phyloP scores from a whole-genome alignment of 306 rosid genomes.

The Ormosia semicastrata region DNA sequence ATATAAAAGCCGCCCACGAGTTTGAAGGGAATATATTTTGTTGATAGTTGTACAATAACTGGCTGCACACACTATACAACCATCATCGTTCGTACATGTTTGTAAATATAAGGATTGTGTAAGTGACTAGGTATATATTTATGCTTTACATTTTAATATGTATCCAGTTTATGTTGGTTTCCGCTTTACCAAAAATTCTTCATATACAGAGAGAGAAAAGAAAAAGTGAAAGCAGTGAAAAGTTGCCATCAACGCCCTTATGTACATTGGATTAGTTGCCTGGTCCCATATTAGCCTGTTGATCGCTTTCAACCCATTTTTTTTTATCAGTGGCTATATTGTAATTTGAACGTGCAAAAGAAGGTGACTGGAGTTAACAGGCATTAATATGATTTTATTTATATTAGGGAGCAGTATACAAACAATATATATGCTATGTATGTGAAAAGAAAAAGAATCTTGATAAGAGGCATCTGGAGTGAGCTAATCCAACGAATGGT shows the following conservation, averaged over 20 bases:
- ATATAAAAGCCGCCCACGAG: neutral
- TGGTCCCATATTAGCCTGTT: slow-evolving; percentile 3
- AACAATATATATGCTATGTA: slow-evolving; percentile 55
- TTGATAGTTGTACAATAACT: neutral
- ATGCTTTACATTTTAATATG: neutral
- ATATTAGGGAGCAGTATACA: slow-evolving; percentile 54
- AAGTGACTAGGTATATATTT: neutral
- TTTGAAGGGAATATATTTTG: neutral
- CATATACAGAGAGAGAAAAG: neutral
- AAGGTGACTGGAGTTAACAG: slow-evolving; percentile 28
- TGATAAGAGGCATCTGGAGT: slow-evolving; percentile 32
- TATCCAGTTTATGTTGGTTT: neutral
- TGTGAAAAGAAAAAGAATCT: slow-evolving; percentile 42
- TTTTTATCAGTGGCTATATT: neutral
- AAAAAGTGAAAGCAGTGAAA: neutral
- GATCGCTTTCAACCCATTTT: neutral
- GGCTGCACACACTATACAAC: neutral
- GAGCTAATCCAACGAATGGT: slow-evolving; percentile 42
- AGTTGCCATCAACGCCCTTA: neutral
- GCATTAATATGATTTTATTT: slow-evolving; percentile 43
- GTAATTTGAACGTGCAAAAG: slow-evolving; percentile 7
- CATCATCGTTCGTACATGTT: neutral
- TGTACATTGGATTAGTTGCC: neutral
- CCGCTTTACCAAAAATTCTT: neutral
- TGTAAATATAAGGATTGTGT: neutral